A percentile compares a stretch with the other conserved stretches of the same genome.
Conservation (phyloP, 2,329 filamentous ascomycete genomes). For the Aspergillus jensenii region DNA sequence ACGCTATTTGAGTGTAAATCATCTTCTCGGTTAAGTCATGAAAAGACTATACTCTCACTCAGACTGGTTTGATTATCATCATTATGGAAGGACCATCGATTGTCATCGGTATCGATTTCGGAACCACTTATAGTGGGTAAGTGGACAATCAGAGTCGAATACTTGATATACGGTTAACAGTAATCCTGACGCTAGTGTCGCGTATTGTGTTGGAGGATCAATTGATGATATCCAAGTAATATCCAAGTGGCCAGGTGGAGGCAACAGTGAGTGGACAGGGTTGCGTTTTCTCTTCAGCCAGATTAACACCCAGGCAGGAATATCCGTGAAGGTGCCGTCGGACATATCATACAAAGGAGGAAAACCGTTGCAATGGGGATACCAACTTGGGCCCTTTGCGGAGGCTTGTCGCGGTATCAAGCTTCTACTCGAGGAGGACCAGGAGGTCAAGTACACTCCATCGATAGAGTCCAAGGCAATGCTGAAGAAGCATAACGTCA, state of each 20-base stretch:
- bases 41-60: neutral
- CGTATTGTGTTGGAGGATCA: slow-evolving; percentile 18
- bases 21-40: too few relatives aligned
- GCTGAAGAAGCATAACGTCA: neutral
- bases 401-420: slow-evolving; percentile 27
- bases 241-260: slow-evolving; percentile 25
- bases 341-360: slow-evolving; percentile 11
- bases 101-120: slow-evolving; percentile 30
- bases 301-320: slow-evolving; percentile 6
- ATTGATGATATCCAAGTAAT: slow-evolving; percentile 22
- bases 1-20: too few relatives aligned
- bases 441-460: slow-evolving; percentile 11
- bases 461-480: neutral
- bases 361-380: slow-evolving; percentile 23
- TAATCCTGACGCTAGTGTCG: slow-evolving; percentile 6
- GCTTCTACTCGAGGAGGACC: slow-evolving; percentile 19
- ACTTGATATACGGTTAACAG: neutral
- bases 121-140: slow-evolving; percentile 33
- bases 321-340: slow-evolving; percentile 22
- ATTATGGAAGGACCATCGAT: slow-evolving; percentile 16
- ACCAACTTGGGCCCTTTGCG: slow-evolving; percentile 20
- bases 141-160: neutral
- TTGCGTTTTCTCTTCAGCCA: too few relatives aligned
- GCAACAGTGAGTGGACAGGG: slow-evolving; percentile 18
- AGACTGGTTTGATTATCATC: neutral